phyloP scores from a whole-genome alignment of 2,329 filamentous ascomycete species.

The Beauveria sp. region DNA sequence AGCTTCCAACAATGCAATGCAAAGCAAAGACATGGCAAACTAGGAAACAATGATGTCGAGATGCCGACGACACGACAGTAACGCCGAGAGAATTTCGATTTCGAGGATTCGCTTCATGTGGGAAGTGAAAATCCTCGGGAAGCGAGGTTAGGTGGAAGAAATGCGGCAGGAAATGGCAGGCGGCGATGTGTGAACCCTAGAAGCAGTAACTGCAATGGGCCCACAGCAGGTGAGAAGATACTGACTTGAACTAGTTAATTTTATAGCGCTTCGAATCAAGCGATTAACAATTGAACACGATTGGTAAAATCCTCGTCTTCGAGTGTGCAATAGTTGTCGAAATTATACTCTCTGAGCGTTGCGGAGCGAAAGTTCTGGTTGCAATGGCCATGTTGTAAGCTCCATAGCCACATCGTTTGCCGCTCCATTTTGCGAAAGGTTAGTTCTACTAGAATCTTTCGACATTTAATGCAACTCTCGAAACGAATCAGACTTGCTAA shows the following conservation, averaged over 20 bases:
- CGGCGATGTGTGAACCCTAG: background rate
- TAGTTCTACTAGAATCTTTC: too few relatives aligned
- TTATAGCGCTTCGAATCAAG: background rate
- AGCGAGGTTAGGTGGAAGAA: background rate
- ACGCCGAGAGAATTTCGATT: background rate
- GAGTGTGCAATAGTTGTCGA: background rate
- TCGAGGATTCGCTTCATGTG: background rate
- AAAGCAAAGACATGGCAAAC: background rate
- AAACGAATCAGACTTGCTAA: too few relatives aligned
- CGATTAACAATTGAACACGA: background rate
- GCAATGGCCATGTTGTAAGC: too few relatives aligned
- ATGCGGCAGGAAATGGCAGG: background rate
- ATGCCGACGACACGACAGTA: background rate
- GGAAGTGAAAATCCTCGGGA: background rate
- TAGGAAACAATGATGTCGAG: background rate
- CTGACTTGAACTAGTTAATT: background rate
- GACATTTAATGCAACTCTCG: too few relatives aligned
- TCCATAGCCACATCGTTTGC: too few relatives aligned
- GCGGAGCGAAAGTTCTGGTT: background rate
- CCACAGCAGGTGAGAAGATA: constrained; percentile 4
- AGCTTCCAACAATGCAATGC: background rate
- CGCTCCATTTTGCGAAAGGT: too few relatives aligned
- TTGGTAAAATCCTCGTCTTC: background rate
- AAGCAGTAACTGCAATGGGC: background rate
- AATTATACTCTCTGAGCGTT: background rate